phyloP scores from a whole-genome alignment of 768 basidiomycete species.

The Lentinula sp. region DNA sequence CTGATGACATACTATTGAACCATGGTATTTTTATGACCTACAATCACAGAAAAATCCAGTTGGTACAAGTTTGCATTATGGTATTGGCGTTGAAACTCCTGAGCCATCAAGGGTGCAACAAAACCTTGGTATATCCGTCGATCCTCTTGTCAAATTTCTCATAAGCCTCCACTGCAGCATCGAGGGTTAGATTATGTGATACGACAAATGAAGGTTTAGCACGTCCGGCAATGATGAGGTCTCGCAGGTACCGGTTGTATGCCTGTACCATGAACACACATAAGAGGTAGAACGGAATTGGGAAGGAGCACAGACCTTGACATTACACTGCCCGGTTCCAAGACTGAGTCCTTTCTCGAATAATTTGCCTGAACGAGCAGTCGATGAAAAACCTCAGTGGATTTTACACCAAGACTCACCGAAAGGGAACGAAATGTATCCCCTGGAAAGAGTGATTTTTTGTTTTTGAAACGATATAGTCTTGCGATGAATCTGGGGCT shows the following conservation, averaged over 20 bases:
- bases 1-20: too few species aligned
- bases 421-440: slow-evolving; percentile 48
- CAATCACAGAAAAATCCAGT: too few species aligned
- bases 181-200: slow-evolving; percentile 44
- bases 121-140: slow-evolving; percentile 49
- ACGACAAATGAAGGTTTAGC: slow-evolving; percentile 53
- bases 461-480: neutral
- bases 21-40: too few species aligned
- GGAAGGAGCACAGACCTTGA: slow-evolving; percentile 29
- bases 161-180: slow-evolving; percentile 44
- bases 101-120: slow-evolving; percentile 36
- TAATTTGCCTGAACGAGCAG: slow-evolving; percentile 22
- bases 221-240: slow-evolving; percentile 46
- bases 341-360: slow-evolving; percentile 52
- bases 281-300: neutral
- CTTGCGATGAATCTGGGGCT: slow-evolving; percentile 6
- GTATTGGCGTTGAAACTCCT: neutral
- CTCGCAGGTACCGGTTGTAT: slow-evolving; percentile 49
- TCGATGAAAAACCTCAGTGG: neutral
- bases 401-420: slow-evolving; percentile 18
- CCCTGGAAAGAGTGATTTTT: slow-evolving; percentile 18
- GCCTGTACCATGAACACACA: slow-evolving; percentile 19
- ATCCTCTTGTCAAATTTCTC: slow-evolving; percentile 48
- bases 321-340: slow-evolving; percentile 52
- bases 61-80: too few species aligned